phyloP scores from a whole-genome alignment of 176 grass and related monocot species.

The Ampelocalamus luodianensis region DNA sequence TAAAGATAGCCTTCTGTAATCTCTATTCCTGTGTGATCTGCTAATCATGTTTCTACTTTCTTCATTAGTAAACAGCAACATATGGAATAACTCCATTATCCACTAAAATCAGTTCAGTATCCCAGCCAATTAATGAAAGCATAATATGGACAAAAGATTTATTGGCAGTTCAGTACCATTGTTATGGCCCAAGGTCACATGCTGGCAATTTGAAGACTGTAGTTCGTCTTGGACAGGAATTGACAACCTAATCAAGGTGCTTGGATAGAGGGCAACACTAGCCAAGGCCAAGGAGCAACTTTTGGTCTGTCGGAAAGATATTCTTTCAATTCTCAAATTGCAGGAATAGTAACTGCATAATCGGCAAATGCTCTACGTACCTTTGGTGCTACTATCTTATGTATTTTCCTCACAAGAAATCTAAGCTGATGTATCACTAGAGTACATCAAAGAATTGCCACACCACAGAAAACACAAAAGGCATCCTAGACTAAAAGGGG shows the following conservation, averaged over 20 bases:
- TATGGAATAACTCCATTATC: background rate
- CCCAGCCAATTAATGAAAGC: background rate
- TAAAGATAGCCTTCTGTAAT: background rate
- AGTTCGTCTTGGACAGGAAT: background rate
- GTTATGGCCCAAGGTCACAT: no score
- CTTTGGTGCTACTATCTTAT: background rate
- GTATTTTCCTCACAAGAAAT: background rate
- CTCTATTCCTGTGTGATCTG: background rate
- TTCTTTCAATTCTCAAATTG: background rate
- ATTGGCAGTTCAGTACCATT: no score
- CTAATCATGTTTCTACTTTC: conserved; percentile 7
- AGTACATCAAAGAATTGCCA: no score
- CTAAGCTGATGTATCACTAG: background rate
- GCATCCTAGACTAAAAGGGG: background rate
- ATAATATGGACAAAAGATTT: no score
- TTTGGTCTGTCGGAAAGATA: background rate
- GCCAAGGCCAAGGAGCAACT: background rate
- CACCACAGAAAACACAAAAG: no score
- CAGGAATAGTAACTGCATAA: background rate
- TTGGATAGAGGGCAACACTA: background rate
- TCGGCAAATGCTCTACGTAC: background rate
- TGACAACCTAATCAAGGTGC: background rate
- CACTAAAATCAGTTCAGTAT: background rate
- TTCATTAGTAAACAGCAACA: background rate
- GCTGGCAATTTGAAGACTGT: background rate